These are phyloP conservation scores for Fusarium camptoceras DNA, from an alignment of 2,329 filamentous ascomycete species.

Conservation along the genomic window DNA sequence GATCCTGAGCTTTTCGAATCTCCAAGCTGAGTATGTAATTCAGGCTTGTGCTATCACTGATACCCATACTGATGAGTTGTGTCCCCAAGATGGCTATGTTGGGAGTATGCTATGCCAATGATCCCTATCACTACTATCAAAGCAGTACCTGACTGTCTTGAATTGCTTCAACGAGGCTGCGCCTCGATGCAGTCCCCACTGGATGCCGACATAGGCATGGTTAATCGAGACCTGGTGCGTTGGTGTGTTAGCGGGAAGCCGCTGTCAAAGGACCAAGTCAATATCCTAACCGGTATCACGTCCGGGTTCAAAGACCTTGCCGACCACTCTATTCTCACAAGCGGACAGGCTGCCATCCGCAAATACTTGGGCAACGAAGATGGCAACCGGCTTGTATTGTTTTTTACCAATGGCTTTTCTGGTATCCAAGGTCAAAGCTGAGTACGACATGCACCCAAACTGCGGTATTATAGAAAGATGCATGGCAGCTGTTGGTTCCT, in stretches of 20 bases:
- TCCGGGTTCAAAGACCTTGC: constrained; percentile 46
- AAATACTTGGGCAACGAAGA: constrained; percentile 49
- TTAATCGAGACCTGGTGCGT: constrained; percentile 28
- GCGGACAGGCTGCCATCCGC: constrained; percentile 39
- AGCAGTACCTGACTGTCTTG: constrained; percentile 54
- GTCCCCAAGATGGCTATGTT: constrained; percentile 49
- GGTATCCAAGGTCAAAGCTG: background rate
- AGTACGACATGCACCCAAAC: background rate
- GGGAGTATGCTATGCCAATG: constrained; percentile 52
- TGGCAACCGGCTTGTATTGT: constrained; percentile 46
- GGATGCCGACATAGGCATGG: background rate
- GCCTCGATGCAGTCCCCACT: background rate
- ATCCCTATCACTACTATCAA: constrained; percentile 56
- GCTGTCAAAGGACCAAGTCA: constrained; percentile 43
- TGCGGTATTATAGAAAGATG: constrained; percentile 1
- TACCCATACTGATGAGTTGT: background rate
- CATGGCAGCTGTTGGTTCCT: constrained; percentile 19
- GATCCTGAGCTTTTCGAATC: constrained; percentile 53
- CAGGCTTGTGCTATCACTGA: background rate
- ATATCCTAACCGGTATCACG: constrained; percentile 48
- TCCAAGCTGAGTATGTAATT: constrained; percentile 57
- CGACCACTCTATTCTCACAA: constrained; percentile 28
- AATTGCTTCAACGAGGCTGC: constrained; percentile 52
- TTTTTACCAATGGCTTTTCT: constrained; percentile 45
- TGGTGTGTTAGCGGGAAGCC: constrained; percentile 47